A percentile compares a stretch with the other conserved stretches of the same genome.
Evolutionary conservation across 805 yeast species (phyloP).

Genomic region (Clavispora phyllophila): DNA sequence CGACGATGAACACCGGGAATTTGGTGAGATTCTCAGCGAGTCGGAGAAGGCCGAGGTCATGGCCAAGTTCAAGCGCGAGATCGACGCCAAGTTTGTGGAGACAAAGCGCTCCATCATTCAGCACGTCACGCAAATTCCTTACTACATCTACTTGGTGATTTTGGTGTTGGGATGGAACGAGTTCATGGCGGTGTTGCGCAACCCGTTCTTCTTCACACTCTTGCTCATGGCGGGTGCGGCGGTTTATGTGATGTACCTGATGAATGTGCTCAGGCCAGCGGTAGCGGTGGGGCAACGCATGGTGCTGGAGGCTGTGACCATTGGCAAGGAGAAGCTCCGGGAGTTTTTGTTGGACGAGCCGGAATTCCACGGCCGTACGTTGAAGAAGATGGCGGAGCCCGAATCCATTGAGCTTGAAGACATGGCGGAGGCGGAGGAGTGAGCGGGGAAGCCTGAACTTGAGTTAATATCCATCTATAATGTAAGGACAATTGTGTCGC

Average conservation of each 20-base stretch:
- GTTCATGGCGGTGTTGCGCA: conserved; percentile 79
- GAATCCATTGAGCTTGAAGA: conserved; percentile 18
- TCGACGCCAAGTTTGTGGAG: conserved; percentile 77
- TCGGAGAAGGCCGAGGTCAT: conserved; percentile 53
- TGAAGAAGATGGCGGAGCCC: conserved; percentile 8
- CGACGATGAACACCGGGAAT: conserved; percentile 27
- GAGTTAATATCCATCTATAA: too few species aligned
- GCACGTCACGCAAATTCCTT: conserved; percentile 75
- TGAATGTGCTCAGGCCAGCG: conserved; percentile 77
- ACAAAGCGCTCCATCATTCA: conserved; percentile 83
- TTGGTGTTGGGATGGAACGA: conserved; percentile 92
- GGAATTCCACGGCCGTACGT: conserved; percentile 19
- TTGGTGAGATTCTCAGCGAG: conserved; percentile 54
- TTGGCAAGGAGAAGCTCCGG: conserved; percentile 57
- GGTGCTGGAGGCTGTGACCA: conserved; percentile 48
- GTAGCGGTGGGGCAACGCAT: conserved; percentile 53
- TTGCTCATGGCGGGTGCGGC: conserved; percentile 55
- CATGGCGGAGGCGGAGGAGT: conserved; percentile 1
- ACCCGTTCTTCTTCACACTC: conserved; percentile 75
- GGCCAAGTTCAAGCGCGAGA: conserved; percentile 62
- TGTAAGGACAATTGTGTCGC: too few species aligned
- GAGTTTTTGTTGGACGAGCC: conserved; percentile 53
- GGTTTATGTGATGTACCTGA: conserved; percentile 59
- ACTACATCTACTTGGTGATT: conserved; percentile 70
- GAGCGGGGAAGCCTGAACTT: too few species aligned